Evolutionary conservation across 805 yeast species (phyloP), one percentile per base, ranked within the genome.

Genomic region (Sugiyamaella valdiviana): DNA sequence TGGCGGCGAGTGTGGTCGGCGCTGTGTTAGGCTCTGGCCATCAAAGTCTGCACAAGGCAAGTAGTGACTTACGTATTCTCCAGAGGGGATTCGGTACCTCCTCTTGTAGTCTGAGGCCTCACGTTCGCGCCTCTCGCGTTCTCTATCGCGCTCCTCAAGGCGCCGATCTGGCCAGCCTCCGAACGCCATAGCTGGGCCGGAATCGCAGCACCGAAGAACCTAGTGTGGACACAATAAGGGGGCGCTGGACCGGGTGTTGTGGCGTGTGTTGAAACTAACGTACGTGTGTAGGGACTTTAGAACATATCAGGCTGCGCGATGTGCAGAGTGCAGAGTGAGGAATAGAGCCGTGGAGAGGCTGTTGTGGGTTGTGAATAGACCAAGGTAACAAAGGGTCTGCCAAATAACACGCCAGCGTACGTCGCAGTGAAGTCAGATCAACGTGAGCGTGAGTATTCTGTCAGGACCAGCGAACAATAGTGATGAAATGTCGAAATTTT

Each of bases 41-140:
- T 19, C 36, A 23, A 24, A 21, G 14, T 19, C 4, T 9, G 3
- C 6, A 40, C 36, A n/a, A 35, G 19, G 7, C 5, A 16, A 14
- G n/a, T 5, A 14, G 6, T 5, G 6, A 44, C 48, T 45, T 39
- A 45, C 48, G 15, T 41, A 19, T 14, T 45, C 48, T 15, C 44
- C 43, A 23, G 48, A 45, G 19, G 44, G 21, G 14, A 47, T 45
- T 29, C 50, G 39, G 45, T 55, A 46, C 38, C 59, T 49, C 36
- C 62, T 56, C 46, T 56, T 44, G 52, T 57, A 55, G 43, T 57
- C 58, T 16, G 58, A 57, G 35, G 60, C 56, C 35, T 52, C 55
- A 45, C 55, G 48, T 29, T 57, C 57, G 44, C 65, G 47, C 39
- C 58, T 49, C 21, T 59, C 58, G 12, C 62, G 57, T 36, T 59